Conservation (phyloP, 1,284 basidiomycete species). For the Meripilus lineatus region DNA sequence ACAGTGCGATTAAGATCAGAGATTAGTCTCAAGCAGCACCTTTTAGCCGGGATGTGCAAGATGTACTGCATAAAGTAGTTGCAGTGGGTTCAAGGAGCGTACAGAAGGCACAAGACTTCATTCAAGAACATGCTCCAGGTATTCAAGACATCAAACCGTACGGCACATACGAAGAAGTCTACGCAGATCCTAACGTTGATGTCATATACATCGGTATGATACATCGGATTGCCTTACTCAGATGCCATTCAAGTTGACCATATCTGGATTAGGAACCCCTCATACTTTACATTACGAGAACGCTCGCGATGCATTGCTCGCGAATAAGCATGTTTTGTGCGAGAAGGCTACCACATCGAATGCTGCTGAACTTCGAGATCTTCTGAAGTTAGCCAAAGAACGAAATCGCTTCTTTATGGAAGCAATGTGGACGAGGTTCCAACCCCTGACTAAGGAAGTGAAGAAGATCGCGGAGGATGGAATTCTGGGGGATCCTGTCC, state of each 20-base stretch:
- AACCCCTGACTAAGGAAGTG: constrained; percentile 62
- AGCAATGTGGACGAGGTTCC: constrained; percentile 80
- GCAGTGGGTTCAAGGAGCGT: constrained; percentile 79
- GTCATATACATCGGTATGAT: constrained; percentile 70
- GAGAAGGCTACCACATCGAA: constrained; percentile 79
- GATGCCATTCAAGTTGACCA: not conserved
- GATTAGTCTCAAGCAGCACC: constrained; percentile 1
- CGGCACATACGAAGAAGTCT: constrained; percentile 77
- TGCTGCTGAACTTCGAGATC: constrained; percentile 57
- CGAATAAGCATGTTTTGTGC: constrained; percentile 83
- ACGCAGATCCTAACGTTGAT: constrained; percentile 59
- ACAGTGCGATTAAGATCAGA: not conserved
- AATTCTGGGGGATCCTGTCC: constrained; percentile 55
- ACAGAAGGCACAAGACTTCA: constrained; percentile 70
- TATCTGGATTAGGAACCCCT: constrained; percentile 65
- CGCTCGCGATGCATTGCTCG: constrained; percentile 70
- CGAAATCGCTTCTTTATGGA: constrained; percentile 87
- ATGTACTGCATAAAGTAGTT: constrained; percentile 72
- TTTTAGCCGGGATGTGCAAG: constrained; percentile 59
- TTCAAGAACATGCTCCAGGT: constrained; percentile 45
- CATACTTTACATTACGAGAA: constrained; percentile 84
- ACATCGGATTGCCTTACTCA: not conserved
- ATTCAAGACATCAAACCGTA: constrained; percentile 60
- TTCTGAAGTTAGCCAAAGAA: constrained; percentile 71
- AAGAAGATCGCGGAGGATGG: constrained; percentile 62